Evolutionary conservation across 129 eudicot genomes (phyloP), one percentile per base, ranked within the genome.

Genomic region (Glebionis coronaria): DNA sequence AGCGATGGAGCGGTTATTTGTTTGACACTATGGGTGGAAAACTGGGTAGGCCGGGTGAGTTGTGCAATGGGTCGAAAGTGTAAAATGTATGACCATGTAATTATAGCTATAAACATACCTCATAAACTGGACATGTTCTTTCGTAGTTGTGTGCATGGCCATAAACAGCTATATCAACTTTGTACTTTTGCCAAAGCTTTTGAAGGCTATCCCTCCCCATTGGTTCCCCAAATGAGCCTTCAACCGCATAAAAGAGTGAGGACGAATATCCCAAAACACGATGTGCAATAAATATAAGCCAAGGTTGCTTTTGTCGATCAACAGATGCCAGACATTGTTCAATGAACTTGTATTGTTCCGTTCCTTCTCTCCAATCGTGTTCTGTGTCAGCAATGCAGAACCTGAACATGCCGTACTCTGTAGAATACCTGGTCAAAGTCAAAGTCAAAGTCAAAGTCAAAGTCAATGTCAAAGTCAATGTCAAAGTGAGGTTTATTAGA

Each of bases 121-220:
- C 82, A 29, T 89, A 89, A 29, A 89, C 71, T 4, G 87, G 93
- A 47, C 93, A 85, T 0, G 85, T 83, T 44, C 96, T 76, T 79
- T 88, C 96, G 10, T 88, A 88, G 46, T 88, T 82, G 58, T 88
- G 96, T 7, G 81, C 87, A 57, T 89, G 96, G 15, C 96, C 96
- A 74, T 68, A 89, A 28, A 89, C 9, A 13, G 96, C 96, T 42
- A 88, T 76, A 72, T 88, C 96, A 68, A 85, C 96, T 75, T 83
- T 88, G 69, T 88, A 81, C 66, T 83, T 83, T 64, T 83, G 90
- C 93, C 96, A 88, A 14, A 88, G 90, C 65, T 80, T 85, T 59
- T 88, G 85, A 64, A 88, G 85, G 77, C 86, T 63, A 53, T 85
- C 85, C 63, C 85, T 85, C 14, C 92, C 89, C 96, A 85, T 88